phyloP scores from a whole-genome alignment of 352 stramenopile species.

The Thraustotheca clavata region DNA sequence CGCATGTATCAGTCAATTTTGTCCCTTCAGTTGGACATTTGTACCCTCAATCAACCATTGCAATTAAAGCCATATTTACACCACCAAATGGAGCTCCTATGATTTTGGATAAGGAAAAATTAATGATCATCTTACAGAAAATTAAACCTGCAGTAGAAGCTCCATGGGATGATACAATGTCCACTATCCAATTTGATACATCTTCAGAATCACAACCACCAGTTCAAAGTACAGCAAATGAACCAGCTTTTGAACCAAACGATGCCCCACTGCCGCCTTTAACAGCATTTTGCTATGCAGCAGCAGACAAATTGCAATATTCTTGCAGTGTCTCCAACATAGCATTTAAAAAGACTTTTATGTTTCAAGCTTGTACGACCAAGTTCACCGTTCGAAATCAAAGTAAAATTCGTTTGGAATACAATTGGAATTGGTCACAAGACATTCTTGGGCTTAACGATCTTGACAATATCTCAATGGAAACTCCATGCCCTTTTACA shows the following conservation, averaged over 20 bases:
- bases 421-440: constrained; percentile 47
- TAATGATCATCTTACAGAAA: constrained; percentile 38
- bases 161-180: constrained; percentile 75
- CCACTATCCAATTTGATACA: constrained; percentile 45
- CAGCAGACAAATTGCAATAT: constrained; percentile 48
- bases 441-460: neutral
- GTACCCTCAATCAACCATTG: constrained; percentile 41
- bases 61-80: constrained; percentile 68
- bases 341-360: constrained; percentile 74
- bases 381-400: constrained; percentile 59
- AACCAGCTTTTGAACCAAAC: constrained; percentile 38
- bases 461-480: neutral
- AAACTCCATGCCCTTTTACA: constrained; percentile 79
- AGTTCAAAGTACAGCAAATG: constrained; percentile 21
- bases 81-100: constrained; percentile 25
- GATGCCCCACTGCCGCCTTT: constrained; percentile 32
- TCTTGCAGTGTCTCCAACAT: constrained; percentile 52
- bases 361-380: constrained; percentile 77
- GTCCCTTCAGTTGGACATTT: constrained; percentile 64
- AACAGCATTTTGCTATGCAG: constrained; percentile 51
- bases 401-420: constrained; percentile 57
- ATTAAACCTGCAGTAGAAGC: constrained; percentile 39
- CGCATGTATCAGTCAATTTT: constrained; percentile 54
- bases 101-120: constrained; percentile 31
- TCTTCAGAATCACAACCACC: constrained; percentile 14